Evolutionary conservation across 2,329 filamentous ascomycete species (phyloP).

Genomic region (Orbilia brochopaga): DNA sequence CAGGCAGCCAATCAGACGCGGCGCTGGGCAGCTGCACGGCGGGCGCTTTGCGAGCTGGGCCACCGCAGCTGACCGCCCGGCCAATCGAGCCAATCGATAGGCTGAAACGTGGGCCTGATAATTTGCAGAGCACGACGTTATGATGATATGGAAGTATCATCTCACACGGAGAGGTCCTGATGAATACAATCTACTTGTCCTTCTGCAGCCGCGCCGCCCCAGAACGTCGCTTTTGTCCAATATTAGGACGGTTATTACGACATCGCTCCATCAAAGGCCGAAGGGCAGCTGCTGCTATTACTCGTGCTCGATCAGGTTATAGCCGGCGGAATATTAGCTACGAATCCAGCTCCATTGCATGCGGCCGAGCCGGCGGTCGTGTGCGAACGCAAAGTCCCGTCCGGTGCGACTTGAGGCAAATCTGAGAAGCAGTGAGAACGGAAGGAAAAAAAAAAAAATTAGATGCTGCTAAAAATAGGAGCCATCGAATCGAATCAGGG

Average conservation of each 20-base stretch:
- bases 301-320: not conserved
- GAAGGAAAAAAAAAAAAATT: conserved; percentile 4
- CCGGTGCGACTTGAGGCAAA: not conserved
- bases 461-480: conserved; percentile 28
- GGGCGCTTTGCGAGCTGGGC: not conserved
- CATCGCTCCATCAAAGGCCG: not conserved
- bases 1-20: not conserved
- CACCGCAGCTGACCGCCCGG: conserved; percentile 2
- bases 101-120: conserved; percentile 11
- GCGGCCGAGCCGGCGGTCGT: conserved; percentile 1
- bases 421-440: not conserved
- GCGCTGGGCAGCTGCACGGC: not conserved
- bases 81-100: not conserved
- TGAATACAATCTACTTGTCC: too few species aligned
- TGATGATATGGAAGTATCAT: too few species aligned
- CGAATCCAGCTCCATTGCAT: not conserved
- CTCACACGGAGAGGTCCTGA: too few species aligned
- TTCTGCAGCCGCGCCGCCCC: not conserved
- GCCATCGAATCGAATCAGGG: conserved; percentile 30
- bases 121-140: not conserved
- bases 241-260: not conserved
- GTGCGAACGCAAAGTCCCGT: not conserved
- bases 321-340: conserved; percentile 6
- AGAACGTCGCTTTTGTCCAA: not conserved
- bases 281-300: not conserved